Evolutionary conservation across 176 grass and related monocot species (phyloP), one percentile per base, ranked within the genome.

Genomic region (Oryza longistaminata): DNA sequence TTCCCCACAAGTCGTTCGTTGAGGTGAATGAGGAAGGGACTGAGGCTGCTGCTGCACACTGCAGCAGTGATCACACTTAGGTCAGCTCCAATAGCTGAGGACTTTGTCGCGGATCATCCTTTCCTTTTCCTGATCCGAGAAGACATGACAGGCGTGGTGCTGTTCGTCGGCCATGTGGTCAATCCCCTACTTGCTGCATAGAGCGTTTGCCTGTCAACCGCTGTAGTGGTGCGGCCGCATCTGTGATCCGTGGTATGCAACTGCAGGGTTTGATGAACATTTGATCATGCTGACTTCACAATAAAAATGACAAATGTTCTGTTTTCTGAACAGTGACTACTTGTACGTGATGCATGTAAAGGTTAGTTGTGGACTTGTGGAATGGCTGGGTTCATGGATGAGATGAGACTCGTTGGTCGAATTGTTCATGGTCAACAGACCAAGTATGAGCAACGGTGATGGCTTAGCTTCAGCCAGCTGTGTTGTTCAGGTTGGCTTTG

Each of bases 1-100:
- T 77, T 88, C 85, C n/a, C 40, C 94, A 97, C 62, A 94, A 97
- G 70, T 90, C 89, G 0, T 92, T 92, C 31, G 68, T 94, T 0
- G 92, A 97, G 75, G 92, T 97, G 42, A 92, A 92, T 1, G 94
- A 97, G 87, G 92, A 94, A 92, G 94, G 94, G 67, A 97, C 94
- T 0, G 90, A 92, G 79, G 90, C 90, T 6, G 93, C 93, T 2
- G 90, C 88, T 0, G 91, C 91, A 69, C n/a, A 82, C 88, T 74
- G 88, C 77, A 53, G 67, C 61, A 39, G 78, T 84, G 73, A 6
- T 93, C 9, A 5, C 11, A 1, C 55, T 65, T 19, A 68, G 77
- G 81, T 87, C 85, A 43, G 1, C 45, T 17, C 43, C 22, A 35
- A 29, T 53, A 21, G 55, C 67, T 8, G 13, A 74, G 17, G 88